Evolutionary conservation across 129 eudicot species (phyloP), one percentile per base, ranked within the genome.

Genomic region (Pittosporum tobira): DNA sequence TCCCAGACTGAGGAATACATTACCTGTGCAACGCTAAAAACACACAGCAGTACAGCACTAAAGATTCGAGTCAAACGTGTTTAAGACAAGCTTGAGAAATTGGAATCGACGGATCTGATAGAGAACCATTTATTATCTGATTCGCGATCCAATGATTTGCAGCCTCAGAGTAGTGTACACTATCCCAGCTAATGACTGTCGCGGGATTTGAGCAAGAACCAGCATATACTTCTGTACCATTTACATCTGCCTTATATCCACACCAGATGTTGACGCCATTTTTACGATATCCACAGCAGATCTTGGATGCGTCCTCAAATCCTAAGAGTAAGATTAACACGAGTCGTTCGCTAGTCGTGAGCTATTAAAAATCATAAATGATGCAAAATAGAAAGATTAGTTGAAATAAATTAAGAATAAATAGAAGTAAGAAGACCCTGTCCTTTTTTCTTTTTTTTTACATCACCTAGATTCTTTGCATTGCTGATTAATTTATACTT

Each of bases 101-200:
- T 29, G 82, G 71, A 24, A 77, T 6, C 51, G 68, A 78, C 7
- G 70, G 47, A 69, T 69, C 62, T 24, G 65, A 67, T 24, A 64
- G 40, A 0, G 67, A 68, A 1, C 81, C 81, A 64, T 75, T 73
- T 38, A 53, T 18, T 67, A 80, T 23, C 22, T 16, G 68, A 29
- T 61, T 20, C 30, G 75, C 76, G 0, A 80, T 29, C 86, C 86
- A 75, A 21, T 67, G 57, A 36, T 75, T 80, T 34, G 81, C 79
- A 6, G 86, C 73, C n/a, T n/a, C n/a, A n/a, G n/a, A n/a, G n/a
- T n/a, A n/a, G n/a, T n/a, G n/a, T n/a, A n/a, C n/a, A n/a, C 81
- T 67, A 37, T 80, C 82, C 78, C 82, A 77, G 25, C 65, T 77
- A 14, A 77, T 77, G 47, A 72, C 67, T 7, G 62, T 58, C 1